A percentile compares a stretch with the other conserved stretches of the same genome.
Evolutionary conservation across 1,284 basidiomycete genomes (phyloP).

Genomic region (Blastosporella zonata): DNA sequence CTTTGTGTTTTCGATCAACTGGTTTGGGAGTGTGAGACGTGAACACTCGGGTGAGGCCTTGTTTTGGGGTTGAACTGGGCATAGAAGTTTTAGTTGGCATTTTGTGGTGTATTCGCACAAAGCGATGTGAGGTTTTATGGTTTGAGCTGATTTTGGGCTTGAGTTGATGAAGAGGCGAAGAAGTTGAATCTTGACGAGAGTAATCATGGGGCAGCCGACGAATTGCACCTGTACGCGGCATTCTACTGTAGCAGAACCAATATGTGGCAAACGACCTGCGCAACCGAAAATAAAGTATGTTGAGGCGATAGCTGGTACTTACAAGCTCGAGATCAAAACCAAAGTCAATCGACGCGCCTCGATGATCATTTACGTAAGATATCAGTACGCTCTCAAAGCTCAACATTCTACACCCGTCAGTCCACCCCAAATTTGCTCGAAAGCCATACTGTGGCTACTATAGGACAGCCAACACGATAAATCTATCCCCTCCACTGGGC

Average conservation of each 20-base stretch:
- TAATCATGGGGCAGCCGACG: slow-evolving; percentile 2
- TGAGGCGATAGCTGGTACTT: not conserved
- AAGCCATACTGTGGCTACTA: no score
- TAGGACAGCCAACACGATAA: no score
- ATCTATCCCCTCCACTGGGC: no score
- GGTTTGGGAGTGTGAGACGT: slow-evolving; percentile 2
- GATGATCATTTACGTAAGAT: not conserved
- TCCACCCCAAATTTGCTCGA: no score
- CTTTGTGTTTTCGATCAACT: slow-evolving; percentile 9
- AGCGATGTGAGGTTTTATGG: slow-evolving; percentile 15
- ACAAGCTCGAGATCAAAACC: not conserved
- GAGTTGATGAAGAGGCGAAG: not conserved
- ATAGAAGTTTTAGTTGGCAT: not conserved
- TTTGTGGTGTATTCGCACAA: slow-evolving; percentile 18
- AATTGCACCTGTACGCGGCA: slow-evolving; percentile 10
- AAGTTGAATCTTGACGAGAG: slow-evolving; percentile 4
- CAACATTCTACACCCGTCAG: no score
- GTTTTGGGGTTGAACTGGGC: not conserved
- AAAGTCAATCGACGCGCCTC: no score
- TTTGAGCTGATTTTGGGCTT: not conserved
- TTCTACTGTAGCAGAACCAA: not conserved
- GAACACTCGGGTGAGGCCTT: not conserved
- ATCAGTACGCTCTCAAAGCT: no score
- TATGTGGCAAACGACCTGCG: slow-evolving; percentile 8
- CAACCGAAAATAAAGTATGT: not conserved